Percentiles rank a stretch among this genome's conserved stretches.
phyloP scores from a whole-genome alignment of 768 basidiomycete species.

The Ramaria sp. region DNA sequence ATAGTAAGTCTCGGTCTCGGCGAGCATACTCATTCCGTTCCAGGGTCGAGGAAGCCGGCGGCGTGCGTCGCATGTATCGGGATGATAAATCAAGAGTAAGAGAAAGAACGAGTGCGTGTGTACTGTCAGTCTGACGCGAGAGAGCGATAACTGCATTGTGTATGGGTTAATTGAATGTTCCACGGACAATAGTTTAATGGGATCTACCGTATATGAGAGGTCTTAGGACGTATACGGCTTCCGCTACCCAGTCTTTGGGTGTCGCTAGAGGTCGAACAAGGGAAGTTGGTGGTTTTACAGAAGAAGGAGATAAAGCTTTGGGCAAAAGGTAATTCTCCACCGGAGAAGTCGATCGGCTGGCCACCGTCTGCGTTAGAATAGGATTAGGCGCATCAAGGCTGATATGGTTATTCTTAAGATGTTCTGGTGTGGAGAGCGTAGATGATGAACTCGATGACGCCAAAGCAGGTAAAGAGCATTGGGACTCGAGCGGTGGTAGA shows the following conservation, averaged over 20 bases:
- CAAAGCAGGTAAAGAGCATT: slow-evolving; percentile 42
- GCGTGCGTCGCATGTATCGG: slow-evolving; percentile 59
- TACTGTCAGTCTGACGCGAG: slow-evolving; percentile 10
- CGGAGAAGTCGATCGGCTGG: slow-evolving; percentile 38
- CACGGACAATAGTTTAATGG: slow-evolving; percentile 7
- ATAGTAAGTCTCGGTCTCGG: slow-evolving; percentile 71
- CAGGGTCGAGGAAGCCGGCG: slow-evolving; percentile 47
- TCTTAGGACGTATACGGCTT: slow-evolving; percentile 57
- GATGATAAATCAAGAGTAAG: slow-evolving; percentile 65
- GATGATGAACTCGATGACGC: slow-evolving; percentile 44
- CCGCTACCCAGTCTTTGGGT: slow-evolving; percentile 65
- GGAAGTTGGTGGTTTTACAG: slow-evolving; percentile 60
- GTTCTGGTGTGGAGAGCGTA: slow-evolving; percentile 58
- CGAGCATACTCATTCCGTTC: slow-evolving; percentile 74
- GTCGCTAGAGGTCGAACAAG: slow-evolving; percentile 51
- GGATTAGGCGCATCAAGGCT: slow-evolving; percentile 50
- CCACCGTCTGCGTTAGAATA: slow-evolving; percentile 43
- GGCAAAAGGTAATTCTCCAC: slow-evolving; percentile 77
- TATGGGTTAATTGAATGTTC: not conserved
- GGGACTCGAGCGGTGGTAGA: slow-evolving; percentile 38
- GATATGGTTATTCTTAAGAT: slow-evolving; percentile 68
- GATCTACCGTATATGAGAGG: slow-evolving; percentile 67
- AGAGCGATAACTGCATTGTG: slow-evolving; percentile 1
- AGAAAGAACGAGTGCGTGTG: slow-evolving; percentile 54
- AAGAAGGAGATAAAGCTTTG: slow-evolving; percentile 63